phyloP scores from a whole-genome alignment of 1,284 basidiomycete species.

The Cryptococcus wingfieldii region DNA sequence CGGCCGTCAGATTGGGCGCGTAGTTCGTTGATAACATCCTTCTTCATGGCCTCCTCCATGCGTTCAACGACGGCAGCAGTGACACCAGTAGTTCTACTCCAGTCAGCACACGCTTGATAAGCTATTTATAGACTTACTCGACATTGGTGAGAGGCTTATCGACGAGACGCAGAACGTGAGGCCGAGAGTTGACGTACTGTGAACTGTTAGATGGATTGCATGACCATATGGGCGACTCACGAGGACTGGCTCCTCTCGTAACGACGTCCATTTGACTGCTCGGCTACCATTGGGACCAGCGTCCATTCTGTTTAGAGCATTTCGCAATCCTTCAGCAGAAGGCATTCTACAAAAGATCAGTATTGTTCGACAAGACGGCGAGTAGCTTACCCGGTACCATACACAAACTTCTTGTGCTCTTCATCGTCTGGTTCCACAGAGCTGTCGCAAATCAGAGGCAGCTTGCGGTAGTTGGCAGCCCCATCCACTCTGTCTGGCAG shows the following conservation, averaged over 20 bases:
- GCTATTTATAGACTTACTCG: constrained; percentile 57
- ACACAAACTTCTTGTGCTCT: constrained; percentile 61
- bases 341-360: constrained; percentile 16
- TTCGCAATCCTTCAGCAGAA: constrained; percentile 55
- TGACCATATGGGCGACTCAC: constrained; percentile 14
- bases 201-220: not conserved
- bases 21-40: constrained; percentile 81
- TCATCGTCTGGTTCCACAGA: constrained; percentile 1
- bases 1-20: constrained; percentile 63
- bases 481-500: constrained; percentile 87
- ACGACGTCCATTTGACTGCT: constrained; percentile 80
- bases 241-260: constrained; percentile 94
- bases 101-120: constrained; percentile 2
- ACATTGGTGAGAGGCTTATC: constrained; percentile 88
- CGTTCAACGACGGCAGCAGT: constrained; percentile 86
- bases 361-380: not conserved
- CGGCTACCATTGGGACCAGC: constrained; percentile 69
- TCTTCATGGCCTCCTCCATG: constrained; percentile 88
- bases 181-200: constrained; percentile 54
- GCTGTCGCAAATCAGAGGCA: constrained; percentile 59
- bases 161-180: constrained; percentile 87
- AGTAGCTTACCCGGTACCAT: constrained; percentile 72
- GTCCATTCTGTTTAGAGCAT: constrained; percentile 74
- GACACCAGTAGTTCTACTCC: constrained; percentile 80
- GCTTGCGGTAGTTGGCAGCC: constrained; percentile 81